phyloP scores from a whole-genome alignment of 805 yeast genomes.

The Lipomyces oligophaga region DNA sequence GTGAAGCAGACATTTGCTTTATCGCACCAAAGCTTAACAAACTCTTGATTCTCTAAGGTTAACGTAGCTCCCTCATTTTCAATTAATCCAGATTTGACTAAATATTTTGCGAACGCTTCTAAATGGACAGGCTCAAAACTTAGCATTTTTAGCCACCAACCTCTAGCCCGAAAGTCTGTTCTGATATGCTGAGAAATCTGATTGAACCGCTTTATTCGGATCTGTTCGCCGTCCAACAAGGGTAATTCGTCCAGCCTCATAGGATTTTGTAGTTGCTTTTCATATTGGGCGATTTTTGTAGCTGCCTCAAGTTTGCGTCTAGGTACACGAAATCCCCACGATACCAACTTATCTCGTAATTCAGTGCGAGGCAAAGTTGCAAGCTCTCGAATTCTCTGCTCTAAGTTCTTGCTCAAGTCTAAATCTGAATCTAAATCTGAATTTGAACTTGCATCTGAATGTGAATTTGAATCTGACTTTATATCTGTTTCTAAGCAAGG shows the following conservation, averaged over 20 bases:
- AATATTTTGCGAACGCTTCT: constrained; percentile 18
- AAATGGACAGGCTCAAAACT: constrained; percentile 24
- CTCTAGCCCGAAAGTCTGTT: constrained; percentile 6
- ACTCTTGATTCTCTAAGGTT: background rate
- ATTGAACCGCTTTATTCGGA: constrained; percentile 6
- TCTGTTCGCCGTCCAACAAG: constrained; percentile 6
- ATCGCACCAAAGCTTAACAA: constrained; percentile 28
- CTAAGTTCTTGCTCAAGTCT: background rate
- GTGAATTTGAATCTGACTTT: background rate
- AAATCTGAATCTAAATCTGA: background rate
- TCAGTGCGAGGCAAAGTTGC: constrained; percentile 10
- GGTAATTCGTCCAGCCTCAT: background rate
- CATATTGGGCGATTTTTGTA: constrained; percentile 5
- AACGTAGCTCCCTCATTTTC: background rate
- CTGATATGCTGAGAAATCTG: constrained; percentile 7
- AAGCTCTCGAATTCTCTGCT: too few relatives aligned
- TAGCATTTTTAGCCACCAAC: constrained; percentile 26
- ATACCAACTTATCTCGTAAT: constrained; percentile 7
- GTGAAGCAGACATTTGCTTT: constrained; percentile 11
- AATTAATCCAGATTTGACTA: constrained; percentile 5
- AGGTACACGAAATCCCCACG: constrained; percentile 26
- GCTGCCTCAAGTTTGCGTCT: constrained; percentile 17
- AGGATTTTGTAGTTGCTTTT: background rate
- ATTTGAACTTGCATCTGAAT: background rate
- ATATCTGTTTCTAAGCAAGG: background rate